These are phyloP conservation scores for Penicillium angulare DNA, from an alignment of 495 filamentous ascomycete genomes.

Conservation along the genomic window DNA sequence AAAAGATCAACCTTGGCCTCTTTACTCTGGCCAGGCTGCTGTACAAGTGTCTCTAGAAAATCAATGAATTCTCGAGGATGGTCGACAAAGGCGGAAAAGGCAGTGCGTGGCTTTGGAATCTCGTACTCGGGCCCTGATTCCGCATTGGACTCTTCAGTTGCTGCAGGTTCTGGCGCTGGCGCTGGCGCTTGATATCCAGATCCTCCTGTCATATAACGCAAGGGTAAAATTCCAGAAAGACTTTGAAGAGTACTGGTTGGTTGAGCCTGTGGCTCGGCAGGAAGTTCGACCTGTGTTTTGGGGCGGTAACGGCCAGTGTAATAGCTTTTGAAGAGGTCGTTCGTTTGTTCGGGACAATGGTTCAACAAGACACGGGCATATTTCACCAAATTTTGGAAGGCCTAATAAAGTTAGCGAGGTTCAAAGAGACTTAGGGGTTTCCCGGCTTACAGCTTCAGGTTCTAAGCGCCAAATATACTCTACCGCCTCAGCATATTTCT, in stretches of 20 bases:
- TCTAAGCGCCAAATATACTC: slow-evolving; percentile 88
- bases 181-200: slow-evolving; percentile 36
- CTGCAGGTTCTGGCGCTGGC: slow-evolving; percentile 30
- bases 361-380: slow-evolving; percentile 88
- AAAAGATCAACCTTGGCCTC: slow-evolving; percentile 81
- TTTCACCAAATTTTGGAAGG: slow-evolving; percentile 89
- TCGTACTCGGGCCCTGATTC: slow-evolving; percentile 34
- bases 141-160: slow-evolving; percentile 24
- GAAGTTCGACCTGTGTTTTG: slow-evolving; percentile 59
- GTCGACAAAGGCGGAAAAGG: slow-evolving; percentile 95
- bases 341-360: slow-evolving; percentile 76
- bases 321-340: slow-evolving; percentile 85
- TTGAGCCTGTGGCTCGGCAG: slow-evolving; percentile 51
- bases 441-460: slow-evolving; percentile 65
- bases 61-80: slow-evolving; percentile 85
- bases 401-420: slow-evolving; percentile 41
- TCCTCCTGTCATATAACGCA: slow-evolving; percentile 77
- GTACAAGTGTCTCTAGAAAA: slow-evolving; percentile 83
- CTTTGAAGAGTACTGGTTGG: slow-evolving; percentile 74
- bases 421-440: neutral
- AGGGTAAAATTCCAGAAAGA: slow-evolving; percentile 74
- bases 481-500: slow-evolving; percentile 81
- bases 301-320: slow-evolving; percentile 84
- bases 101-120: slow-evolving; percentile 77
- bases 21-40: slow-evolving; percentile 62